Conservation (phyloP, 179 eudicot genomes). For the Kewa caespitosa region DNA sequence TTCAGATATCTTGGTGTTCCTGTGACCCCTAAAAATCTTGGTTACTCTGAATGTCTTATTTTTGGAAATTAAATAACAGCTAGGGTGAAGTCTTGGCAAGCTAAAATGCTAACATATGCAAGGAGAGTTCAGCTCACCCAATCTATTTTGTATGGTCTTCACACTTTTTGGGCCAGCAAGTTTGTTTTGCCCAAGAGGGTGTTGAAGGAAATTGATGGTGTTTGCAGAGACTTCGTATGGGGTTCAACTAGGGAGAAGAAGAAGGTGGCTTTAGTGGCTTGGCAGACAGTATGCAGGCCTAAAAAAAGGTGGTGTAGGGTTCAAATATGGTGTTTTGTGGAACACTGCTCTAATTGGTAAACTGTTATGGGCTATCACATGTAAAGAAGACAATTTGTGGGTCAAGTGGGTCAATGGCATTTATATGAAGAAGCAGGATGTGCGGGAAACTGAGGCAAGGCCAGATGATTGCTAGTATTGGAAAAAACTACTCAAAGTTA, state of each 20-base stretch:
- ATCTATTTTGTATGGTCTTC: background rate
- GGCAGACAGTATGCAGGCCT: background rate
- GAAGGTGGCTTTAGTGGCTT: background rate
- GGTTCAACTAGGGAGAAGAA: background rate
- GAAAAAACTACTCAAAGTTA: too few species aligned
- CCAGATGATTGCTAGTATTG: too few species aligned
- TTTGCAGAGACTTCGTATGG: background rate
- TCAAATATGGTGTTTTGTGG: background rate
- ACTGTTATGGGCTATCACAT: background rate
- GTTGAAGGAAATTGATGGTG: background rate
- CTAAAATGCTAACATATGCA: background rate
- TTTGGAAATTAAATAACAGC: too few species aligned
- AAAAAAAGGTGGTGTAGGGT: background rate
- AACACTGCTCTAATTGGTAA: background rate
- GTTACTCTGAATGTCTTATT: too few species aligned
- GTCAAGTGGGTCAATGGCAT: background rate
- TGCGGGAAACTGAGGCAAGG: too few species aligned
- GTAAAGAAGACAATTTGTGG: background rate
- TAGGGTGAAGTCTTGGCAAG: background rate
- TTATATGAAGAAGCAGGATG: too few species aligned
- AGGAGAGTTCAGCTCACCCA: background rate
- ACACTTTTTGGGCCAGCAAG: too few species aligned
- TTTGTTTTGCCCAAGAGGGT: background rate
- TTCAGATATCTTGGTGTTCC: background rate
- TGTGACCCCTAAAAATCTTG: too few species aligned